Base-by-base conservation (phyloP, 768 basidiomycete species). In the Glaciozyma antarctica region DNA sequence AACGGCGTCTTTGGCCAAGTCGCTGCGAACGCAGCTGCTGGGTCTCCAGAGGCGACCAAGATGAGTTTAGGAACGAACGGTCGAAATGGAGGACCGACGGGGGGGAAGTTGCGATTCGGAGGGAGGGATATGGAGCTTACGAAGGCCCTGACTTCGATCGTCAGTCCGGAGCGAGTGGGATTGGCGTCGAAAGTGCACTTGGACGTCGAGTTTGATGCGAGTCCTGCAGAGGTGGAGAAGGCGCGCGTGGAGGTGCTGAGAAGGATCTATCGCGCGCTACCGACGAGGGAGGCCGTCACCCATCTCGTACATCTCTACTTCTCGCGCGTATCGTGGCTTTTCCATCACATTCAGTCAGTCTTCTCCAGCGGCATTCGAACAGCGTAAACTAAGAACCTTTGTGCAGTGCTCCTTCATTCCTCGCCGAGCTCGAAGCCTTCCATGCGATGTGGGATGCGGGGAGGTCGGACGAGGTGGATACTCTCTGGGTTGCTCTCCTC, bases 281-380 rank as follows among this genome's bases (percentile, higher is more conserved):
- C 70, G 1, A 49, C 48, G 1, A 9, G 64, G 22, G 59, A 63
- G 13, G 66, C 28, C 49, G 60, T 55, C 10, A 24, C 5, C 5
- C 62, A 58, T 22, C 61, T 71, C 55, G 66, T 68, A 4, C 55
- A 65, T 8, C 61, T 66, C 15, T 71, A 71, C 48, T 71, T 71
- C 13, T 26, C 32, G 21, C 64, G 56, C 22, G 70, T 71, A 26
- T 61, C 64, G 16, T 71, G 70, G 70, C 52, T 71, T 12, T 71
- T 71, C 52, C 54, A 67, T n/a, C 64, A 65, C 15, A 22, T 71
- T 0, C 70, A 71, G 28, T 60, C 63, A 0, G 53, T 56, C 1
- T 12, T 15, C 38, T 41, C 13, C 13, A 41, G 38, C 13, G 6
- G 8, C 13, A 7, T 15, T 26, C 22, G n/a, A 17, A 3, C 34